Evolutionary conservation across 106 monocot genomes (phyloP), one percentile per base, ranked within the genome.

Genomic region (Acorus calamus): DNA sequence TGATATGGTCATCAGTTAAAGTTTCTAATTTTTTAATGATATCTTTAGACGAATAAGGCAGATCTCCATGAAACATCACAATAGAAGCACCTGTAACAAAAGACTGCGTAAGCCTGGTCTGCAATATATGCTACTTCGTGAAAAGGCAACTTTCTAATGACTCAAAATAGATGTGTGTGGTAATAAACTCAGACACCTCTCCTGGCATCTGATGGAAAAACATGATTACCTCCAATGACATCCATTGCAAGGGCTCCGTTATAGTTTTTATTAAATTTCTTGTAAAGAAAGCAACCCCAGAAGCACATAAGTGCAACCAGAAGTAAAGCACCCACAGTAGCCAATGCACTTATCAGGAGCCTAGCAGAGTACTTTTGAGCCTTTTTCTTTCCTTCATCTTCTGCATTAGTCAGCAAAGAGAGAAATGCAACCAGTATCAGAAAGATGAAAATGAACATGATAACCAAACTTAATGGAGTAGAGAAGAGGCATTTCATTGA

Each of bases 221-320:
- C 12, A 50, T 13, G 57, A 12, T 43, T 79, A 96, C 94, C 90
- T 80, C 80, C 81, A 74, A 78, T 66, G 47, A 96, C 73, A 74
- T 90, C 87, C 71, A 80, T 71, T 46, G 82, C 82, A 59, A 87
- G 87, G 66, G 69, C 74, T 63, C 63, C 75, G 45, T 73, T 72
- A 56, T 91, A 81, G 12, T 53, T 70, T 83, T 87, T 96, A 48
- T 84, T 82, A 63, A 90, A 91, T 70, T 87, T 90, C 62, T 96
- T 96, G 75, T 96, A 96, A 52, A 96, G 82, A 70, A 87, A 91
- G 74, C 94, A 96, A 11, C 94, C 94, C 94, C 94, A 96, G 73
- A 96, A 96, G 51, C 94, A 96, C 94, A 96, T 96, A 4, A 96
- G 76, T 63, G 94, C 94, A 46, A 96, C 87, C 56, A 96, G 78